These are phyloP conservation scores for Pseudocercospora macadamiae DNA, from an alignment of 2,329 filamentous ascomycete genomes.

Conservation along the genomic window DNA sequence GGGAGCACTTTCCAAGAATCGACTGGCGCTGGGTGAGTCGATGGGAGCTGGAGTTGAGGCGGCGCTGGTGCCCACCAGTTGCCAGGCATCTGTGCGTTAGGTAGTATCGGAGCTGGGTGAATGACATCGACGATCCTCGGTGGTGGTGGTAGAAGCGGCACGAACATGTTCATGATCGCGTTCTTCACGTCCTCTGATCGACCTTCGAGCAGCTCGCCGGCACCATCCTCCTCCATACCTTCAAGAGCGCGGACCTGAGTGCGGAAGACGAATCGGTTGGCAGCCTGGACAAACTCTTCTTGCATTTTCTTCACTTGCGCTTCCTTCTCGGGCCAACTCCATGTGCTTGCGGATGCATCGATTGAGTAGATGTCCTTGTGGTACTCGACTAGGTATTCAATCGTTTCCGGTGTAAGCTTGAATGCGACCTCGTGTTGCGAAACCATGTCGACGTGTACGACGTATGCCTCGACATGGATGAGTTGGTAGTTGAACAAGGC, in stretches of 20 bases:
- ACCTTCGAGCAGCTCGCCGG: constrained; percentile 87
- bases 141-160: constrained; percentile 80
- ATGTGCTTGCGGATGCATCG: constrained; percentile 84
- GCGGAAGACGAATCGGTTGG: constrained; percentile 96
- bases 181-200: constrained; percentile 93
- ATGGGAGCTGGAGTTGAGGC: constrained; percentile 63
- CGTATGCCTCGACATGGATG: constrained; percentile 92
- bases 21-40: constrained; percentile 69
- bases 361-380: constrained; percentile 95
- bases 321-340: constrained; percentile 96
- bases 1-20: constrained; percentile 90
- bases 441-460: constrained; percentile 99
- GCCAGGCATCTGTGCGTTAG: constrained; percentile 68
- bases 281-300: constrained; percentile 91
- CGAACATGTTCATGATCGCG: constrained; percentile 81
- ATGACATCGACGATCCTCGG: constrained; percentile 88
- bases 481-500: constrained; percentile 91
- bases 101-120: constrained; percentile 80
- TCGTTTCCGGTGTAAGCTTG: constrained; percentile 94
- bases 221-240: constrained; percentile 94
- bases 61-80: constrained; percentile 70
- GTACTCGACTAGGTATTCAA: constrained; percentile 89
- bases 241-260: constrained; percentile 87
- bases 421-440: constrained; percentile 95
- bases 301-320: constrained; percentile 95